Percentiles rank a stretch among this genome's conserved stretches.
Evolutionary conservation across 2,329 filamentous ascomycete species (phyloP).

Genomic region (Aspergillus novoparasiticus): DNA sequence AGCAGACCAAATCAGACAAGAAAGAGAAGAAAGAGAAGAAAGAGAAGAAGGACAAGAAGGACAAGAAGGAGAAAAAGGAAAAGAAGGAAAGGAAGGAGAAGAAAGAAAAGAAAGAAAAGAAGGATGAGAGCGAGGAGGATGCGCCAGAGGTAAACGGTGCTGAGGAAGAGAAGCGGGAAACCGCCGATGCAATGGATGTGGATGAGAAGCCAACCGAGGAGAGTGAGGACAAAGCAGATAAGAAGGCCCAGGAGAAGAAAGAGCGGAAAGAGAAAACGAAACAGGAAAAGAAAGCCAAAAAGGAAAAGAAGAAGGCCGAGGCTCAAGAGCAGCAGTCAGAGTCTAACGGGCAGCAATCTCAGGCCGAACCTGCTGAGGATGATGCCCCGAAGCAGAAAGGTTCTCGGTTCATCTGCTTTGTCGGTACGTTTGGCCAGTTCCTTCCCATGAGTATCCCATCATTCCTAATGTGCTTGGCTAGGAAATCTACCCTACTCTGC

Average conservation of each 20-base stretch:
- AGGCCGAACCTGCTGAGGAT: conserved; percentile 19
- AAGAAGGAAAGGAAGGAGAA: conserved; percentile 35
- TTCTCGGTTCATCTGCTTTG: conserved; percentile 74
- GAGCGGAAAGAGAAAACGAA: conserved; percentile 11
- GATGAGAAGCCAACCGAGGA: conserved; percentile 11
- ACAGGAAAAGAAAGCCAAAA: conserved; percentile 22
- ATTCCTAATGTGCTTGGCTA: conserved; percentile 24
- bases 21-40: conserved; percentile 25
- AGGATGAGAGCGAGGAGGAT: conserved; percentile 27
- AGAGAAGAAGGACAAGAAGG: conserved; percentile 26
- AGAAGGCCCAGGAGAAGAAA: conserved; percentile 13
- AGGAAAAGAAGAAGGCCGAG: conserved; percentile 23
- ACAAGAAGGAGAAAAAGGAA: conserved; percentile 30
- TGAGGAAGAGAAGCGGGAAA: conserved; percentile 13
- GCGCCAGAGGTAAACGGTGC: conserved; percentile 2
- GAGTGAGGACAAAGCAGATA: conserved; percentile 6
- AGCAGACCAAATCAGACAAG: conserved; percentile 27
- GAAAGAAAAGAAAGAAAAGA: conserved; percentile 29
- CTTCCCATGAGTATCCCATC: too few species aligned
- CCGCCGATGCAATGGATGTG: conserved; percentile 21
- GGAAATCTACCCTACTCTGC: conserved; percentile 89
- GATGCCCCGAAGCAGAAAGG: conserved; percentile 37
- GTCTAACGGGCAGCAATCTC: conserved; percentile 6
- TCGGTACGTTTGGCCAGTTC: conserved; percentile 54
- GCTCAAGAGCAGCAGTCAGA: conserved; percentile 18